phyloP scores from a whole-genome alignment of 106 monocot genomes.

The Posidonia australis region DNA sequence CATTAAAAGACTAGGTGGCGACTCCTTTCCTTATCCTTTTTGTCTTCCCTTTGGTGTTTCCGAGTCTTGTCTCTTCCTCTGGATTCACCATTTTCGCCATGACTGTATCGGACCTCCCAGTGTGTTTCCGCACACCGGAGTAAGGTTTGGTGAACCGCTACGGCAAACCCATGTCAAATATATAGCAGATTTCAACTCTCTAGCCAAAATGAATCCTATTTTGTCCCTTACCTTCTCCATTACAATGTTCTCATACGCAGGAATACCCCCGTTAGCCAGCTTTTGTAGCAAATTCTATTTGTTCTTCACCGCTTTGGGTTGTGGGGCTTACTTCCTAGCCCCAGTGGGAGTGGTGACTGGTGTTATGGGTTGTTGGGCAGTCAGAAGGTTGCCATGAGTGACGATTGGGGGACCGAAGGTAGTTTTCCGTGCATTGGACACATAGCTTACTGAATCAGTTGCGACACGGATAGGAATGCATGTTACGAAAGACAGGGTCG shows the following conservation, averaged over 20 bases:
- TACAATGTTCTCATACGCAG: slow-evolving; percentile 16
- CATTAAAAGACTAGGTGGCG: no score
- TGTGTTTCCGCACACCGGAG: no score
- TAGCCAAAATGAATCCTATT: slow-evolving; percentile 7
- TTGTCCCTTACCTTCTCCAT: slow-evolving; percentile 3
- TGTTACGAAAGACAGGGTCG: slow-evolving; percentile 24
- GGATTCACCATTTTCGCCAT: no score
- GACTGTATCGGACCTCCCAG: no score
- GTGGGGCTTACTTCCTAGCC: no score
- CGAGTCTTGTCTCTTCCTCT: no score
- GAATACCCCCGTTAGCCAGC: slow-evolving; percentile 10
- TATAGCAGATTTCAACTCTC: not conserved
- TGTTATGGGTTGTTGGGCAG: slow-evolving; percentile 6
- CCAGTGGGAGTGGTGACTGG: not conserved
- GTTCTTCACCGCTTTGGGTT: no score
- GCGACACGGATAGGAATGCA: slow-evolving; percentile 29
- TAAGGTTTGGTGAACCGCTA: no score
- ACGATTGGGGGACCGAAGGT: slow-evolving; percentile 5
- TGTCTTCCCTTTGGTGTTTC: no score
- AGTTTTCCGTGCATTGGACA: slow-evolving; percentile 13
- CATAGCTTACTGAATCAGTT: slow-evolving; percentile 34
- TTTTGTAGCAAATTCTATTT: slow-evolving; percentile 14
- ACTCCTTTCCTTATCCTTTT: no score
- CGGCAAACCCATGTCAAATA: slow-evolving; percentile 5
- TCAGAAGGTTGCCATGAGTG: slow-evolving; percentile 7